Conservation (phyloP, 2,329 filamentous ascomycete species). For the Epicoccum nigrum region DNA sequence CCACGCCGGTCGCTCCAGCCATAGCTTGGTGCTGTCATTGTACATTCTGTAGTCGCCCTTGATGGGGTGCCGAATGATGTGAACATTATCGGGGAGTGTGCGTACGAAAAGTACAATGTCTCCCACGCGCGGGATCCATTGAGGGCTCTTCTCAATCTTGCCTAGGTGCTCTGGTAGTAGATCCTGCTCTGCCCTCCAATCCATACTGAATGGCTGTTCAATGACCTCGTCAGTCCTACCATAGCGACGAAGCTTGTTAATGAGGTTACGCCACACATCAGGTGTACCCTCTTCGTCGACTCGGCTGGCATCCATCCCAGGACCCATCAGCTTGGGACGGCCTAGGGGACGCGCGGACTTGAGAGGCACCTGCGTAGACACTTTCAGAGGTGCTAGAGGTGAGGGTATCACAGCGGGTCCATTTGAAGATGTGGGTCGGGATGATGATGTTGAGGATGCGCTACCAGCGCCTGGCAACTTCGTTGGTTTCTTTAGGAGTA, state of each 20-base stretch:
- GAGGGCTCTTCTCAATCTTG: slow-evolving; percentile 52
- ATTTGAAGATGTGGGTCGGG: too few relatives aligned
- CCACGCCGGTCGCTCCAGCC: slow-evolving; percentile 56
- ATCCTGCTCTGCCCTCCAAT: slow-evolving; percentile 61
- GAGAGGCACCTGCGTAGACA: too few relatives aligned
- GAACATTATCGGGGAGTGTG: slow-evolving; percentile 33
- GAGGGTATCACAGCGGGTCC: too few relatives aligned
- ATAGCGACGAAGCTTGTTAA: slow-evolving; percentile 55
- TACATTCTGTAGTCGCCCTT: slow-evolving; percentile 33
- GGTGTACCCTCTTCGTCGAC: slow-evolving; percentile 61
- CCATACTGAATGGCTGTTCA: slow-evolving; percentile 58
- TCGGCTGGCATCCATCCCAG: slow-evolving; percentile 30
- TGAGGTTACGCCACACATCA: slow-evolving; percentile 58
- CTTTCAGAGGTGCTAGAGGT: too few relatives aligned
- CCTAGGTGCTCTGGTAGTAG: slow-evolving; percentile 51
- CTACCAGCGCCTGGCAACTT: slow-evolving; percentile 8
- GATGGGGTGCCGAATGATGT: slow-evolving; percentile 36
- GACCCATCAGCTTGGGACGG: slow-evolving; percentile 24
- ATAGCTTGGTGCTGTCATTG: slow-evolving; percentile 26
- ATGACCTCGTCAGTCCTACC: slow-evolving; percentile 54
- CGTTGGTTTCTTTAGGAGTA: slow-evolving; percentile 20
- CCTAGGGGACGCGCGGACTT: slow-evolving; percentile 18
- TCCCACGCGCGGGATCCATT: slow-evolving; percentile 61
- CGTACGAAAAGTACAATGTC: slow-evolving; percentile 63
- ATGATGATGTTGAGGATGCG: not conserved